Conservation (phyloP, 805 yeast genomes). For the Ogataea pilisensis region DNA sequence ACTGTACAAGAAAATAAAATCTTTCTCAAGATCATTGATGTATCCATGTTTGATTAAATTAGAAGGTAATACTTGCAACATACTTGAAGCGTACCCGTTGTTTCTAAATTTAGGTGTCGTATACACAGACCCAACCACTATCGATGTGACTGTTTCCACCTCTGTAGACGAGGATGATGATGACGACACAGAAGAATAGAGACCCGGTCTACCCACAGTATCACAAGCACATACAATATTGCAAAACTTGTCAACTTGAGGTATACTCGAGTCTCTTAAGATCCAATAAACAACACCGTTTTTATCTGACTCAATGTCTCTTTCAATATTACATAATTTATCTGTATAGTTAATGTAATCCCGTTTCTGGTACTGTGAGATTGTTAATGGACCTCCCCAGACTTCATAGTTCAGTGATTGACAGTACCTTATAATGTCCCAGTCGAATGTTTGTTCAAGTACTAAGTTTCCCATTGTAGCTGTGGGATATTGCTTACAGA, state of each 20-base stretch:
- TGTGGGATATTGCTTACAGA: background rate
- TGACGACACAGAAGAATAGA: conserved; percentile 4
- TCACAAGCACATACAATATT: conserved; percentile 30
- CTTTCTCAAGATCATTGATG: conserved; percentile 25
- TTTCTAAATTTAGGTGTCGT: conserved; percentile 46
- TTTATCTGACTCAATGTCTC: conserved; percentile 7
- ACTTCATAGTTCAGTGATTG: conserved; percentile 18
- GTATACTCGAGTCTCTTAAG: conserved; percentile 17
- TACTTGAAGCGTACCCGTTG: conserved; percentile 49
- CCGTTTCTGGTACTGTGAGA: conserved; percentile 22
- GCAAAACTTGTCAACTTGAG: conserved; percentile 4
- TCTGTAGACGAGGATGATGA: no score
- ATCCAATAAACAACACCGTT: conserved; percentile 27
- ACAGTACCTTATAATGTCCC: conserved; percentile 10
- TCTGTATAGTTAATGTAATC: conserved; percentile 17
- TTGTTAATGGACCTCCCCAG: conserved; percentile 26
- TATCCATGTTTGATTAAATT: conserved; percentile 5
- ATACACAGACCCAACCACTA: conserved; percentile 56
- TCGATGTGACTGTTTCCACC: conserved; percentile 13
- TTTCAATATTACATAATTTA: conserved; percentile 19
- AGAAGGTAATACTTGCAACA: conserved; percentile 39
- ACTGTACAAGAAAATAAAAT: conserved; percentile 54
- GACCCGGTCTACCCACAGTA: conserved; percentile 23
- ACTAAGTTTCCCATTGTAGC: background rate
- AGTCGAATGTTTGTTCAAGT: background rate